Base-by-base conservation (phyloP, 306 rosid genomes). In the Oemleria cerasiformis region DNA sequence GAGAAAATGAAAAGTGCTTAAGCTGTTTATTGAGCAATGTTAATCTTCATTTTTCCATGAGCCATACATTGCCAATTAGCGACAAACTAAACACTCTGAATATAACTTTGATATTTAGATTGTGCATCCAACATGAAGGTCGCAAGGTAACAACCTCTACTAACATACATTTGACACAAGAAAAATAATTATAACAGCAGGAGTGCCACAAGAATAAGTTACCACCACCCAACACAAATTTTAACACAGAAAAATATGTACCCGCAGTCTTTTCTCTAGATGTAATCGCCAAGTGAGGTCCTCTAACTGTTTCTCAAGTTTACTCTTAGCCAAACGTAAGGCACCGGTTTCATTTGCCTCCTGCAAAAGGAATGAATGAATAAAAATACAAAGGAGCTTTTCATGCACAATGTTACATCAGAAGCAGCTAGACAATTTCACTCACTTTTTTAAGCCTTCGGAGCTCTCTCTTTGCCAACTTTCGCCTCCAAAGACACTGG, bases 341-440 rank as follows among this genome's bases (percentile, higher is more conserved):
- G 99, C 97, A 67, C 97, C 99, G 75, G 96, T 62, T 77, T 94
- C 99, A 86, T 88, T 94, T 73, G 99, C 99, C 79, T 89, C 96
- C 99, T 94, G 84, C 75, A 63, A 76, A 77, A 61, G 61, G 45
- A 79, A 75, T 19, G 30, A 48, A 45, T 11, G 67, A 66, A 49
- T 8, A 65, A 45, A 34, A 25, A 70, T 7, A 65, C 42, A 43
- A 13, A 56, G 60, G 60, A 69, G 70, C 12, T 39, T 64, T 44
- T 55, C 59, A 78, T 48, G 70, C 42, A 75, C 6, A 36, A 51
- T 42, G 65, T 4, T 36, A 40, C 50, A 45, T 7, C 49, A 48
- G 17, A 60, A 73, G 61, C 65, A 70, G 53, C 41, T 38, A 41
- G 8, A 68, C 25, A 74, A 21, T 6, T 62, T 40, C 8, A 51